Evolutionary conservation across 2,329 filamentous ascomycete species (phyloP), one percentile per base, ranked within the genome.

Genomic region (Aspergillus aculeatus): DNA sequence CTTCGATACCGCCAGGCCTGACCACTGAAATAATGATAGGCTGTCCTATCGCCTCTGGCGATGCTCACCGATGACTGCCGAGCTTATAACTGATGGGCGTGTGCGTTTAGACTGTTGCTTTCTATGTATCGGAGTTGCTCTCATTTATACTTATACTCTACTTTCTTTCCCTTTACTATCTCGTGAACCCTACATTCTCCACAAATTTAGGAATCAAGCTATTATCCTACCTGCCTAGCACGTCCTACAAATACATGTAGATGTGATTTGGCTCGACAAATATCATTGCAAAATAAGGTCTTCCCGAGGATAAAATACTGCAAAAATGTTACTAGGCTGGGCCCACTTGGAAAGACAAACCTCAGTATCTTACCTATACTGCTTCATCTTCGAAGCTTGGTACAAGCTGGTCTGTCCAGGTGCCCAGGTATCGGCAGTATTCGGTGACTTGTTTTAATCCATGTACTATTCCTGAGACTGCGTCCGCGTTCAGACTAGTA

Each of bases 361-460:
- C 10, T 11, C 47, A 29, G 21, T 7, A 3, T 47, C 48, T 47
- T 41, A 14, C 26, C 23, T 21, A 44, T 16, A 31, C 6, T 31
- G 16, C 26, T 57, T 14, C 24, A 32, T 7, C 23, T 32, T n/a
- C 26, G 24, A 29, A 48, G n/a, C 31, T 32, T 9, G 51, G 35
- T 44, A 58, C 35, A 48, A 74, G 64, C 53, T 71, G 71, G 62
- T 77, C 75, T 58, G 68, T 68, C 77, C 77, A 79, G 44, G 73
- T 78, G n/a, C 77, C 77, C 53, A 77, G 50, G 56, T 78, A 66
- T 57, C 73, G 72, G 64, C 76, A 75, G 56, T 66, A 69, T 62
- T 77, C 75, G 3, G 77, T 79, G 49, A 74, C 75, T 51, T 65
- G 59, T 21, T 63, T 64, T 50, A 80, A 57, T 49, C 73, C 71